Evolutionary conservation across 2,329 filamentous ascomycete species (phyloP).

Genomic region (Sarocladium brachiariae): DNA sequence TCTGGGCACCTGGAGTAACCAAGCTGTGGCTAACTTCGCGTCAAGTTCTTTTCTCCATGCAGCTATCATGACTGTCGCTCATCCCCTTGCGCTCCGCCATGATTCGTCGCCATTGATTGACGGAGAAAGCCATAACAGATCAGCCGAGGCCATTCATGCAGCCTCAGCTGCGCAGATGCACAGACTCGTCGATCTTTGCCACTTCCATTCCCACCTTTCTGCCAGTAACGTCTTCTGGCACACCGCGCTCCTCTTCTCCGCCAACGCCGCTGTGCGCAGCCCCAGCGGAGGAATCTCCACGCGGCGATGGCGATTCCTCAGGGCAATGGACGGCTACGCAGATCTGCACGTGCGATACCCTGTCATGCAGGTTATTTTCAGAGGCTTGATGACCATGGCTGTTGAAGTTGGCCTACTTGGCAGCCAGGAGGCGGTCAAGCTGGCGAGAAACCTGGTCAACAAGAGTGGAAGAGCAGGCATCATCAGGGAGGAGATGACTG

Average conservation of each 20-base stretch:
- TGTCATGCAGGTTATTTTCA: constrained; percentile 7
- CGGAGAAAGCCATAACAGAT: background rate
- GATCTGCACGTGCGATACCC: constrained; percentile 10
- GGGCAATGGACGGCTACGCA: constrained; percentile 10
- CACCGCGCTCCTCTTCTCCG: constrained; percentile 11
- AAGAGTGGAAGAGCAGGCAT: background rate
- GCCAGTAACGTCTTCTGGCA: constrained; percentile 11
- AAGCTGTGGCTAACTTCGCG: too few relatives aligned
- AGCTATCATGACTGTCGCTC: constrained; percentile 6
- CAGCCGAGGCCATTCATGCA: constrained; percentile 1
- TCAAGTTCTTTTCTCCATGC: constrained; percentile 12
- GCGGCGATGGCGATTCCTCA: constrained; percentile 8
- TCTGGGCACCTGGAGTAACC: too few relatives aligned
- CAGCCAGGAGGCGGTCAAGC: constrained; percentile 9
- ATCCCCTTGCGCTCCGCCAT: constrained; percentile 5
- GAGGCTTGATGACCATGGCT: constrained; percentile 12
- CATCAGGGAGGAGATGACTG: background rate
- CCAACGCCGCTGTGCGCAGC: constrained; percentile 9
- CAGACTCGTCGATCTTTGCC: constrained; percentile 10
- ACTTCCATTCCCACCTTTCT: constrained; percentile 1
- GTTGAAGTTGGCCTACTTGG: constrained; percentile 3
- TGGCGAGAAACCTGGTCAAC: background rate
- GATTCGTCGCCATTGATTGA: background rate
- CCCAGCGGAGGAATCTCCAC: background rate
- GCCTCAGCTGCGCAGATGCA: constrained; percentile 11